Evolutionary conservation across 495 filamentous ascomycete genomes (phyloP), one percentile per base, ranked within the genome.

Genomic region (Neurospora sp.): DNA sequence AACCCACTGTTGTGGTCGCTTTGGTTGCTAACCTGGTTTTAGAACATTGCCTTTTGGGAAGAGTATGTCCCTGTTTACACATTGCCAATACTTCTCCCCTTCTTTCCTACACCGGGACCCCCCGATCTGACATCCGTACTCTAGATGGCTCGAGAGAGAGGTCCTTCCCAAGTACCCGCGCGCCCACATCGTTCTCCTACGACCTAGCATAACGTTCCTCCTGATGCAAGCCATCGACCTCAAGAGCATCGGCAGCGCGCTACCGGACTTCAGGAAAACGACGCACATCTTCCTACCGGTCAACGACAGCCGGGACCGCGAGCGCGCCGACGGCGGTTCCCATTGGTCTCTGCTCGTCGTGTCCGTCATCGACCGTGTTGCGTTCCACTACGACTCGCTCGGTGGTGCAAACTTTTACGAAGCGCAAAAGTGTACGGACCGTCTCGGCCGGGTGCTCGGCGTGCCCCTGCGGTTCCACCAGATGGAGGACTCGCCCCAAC

Each of bases 201-300:
- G 96, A 11, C 96, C 96, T 0, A 92, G 89, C 79, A 97, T 99
- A 92, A 91, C 92, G 71, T 96, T 97, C 83, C 91, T 99, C 83
- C 88, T 98, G 39, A 92, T 95, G 82, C 91, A 93, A 79, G 93
- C 94, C 0, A 86, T 87, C 70, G 90, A 98, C 74, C 90, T 93
- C 2, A 86, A 89, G 62, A 89, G 87, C 35, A 90, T 97, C n/a
- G 86, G 86, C 75, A 82, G 87, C 18, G 92, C 92, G n/a, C 86
- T 94, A 12, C 93, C 93, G 4, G 86, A 96, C 80, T 96, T 99
- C 84, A 79, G 82, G 69, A 86, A 86, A 20, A 92, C 94, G 23
- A 96, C 94, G 3, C 96, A 99, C 82, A 94, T 98, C 80, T 99
- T 99, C 84, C 90, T 98, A 18, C 96, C 96, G 11, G 91, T 99